phyloP scores from a whole-genome alignment of 352 stramenopile species.

The Phytopythium chamaehyphon region DNA sequence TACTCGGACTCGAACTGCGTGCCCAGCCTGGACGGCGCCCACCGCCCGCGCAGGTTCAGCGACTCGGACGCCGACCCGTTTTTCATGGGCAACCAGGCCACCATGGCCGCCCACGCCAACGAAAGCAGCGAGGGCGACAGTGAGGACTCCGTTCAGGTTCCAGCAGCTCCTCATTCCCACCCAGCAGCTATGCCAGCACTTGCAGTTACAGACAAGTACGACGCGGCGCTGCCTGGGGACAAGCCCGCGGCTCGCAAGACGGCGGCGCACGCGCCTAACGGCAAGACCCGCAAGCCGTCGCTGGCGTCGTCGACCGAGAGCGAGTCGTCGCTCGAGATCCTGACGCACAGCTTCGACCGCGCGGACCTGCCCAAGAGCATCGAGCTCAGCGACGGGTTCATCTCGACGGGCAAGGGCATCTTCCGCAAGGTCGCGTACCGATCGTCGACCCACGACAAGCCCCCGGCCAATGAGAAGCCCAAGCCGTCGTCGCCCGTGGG shows the following conservation, averaged over 20 bases:
- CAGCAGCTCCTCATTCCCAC: conserved; percentile 13
- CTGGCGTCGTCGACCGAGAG: conserved; percentile 41
- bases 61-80: conserved; percentile 77
- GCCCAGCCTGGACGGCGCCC: conserved; percentile 24
- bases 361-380: conserved; percentile 47
- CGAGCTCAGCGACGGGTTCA: conserved; percentile 75
- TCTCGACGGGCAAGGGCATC: conserved; percentile 85
- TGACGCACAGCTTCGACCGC: conserved; percentile 41
- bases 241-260: conserved; percentile 1
- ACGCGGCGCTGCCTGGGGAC: conserved; percentile 8
- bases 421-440: conserved; percentile 80
- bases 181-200: conserved; percentile 13
- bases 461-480: conserved; percentile 21
- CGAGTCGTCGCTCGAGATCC: conserved; percentile 36
- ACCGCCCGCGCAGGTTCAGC: conserved; percentile 69
- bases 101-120: conserved; percentile 20
- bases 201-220: conserved; percentile 33
- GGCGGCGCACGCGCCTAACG: conserved; percentile 7
- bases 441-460: conserved; percentile 32
- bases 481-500: conserved; percentile 30
- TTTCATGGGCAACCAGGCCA: conserved; percentile 37
- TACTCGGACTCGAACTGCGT: conserved; percentile 66
- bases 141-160: conserved; percentile 18
- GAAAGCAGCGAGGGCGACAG: conserved; percentile 25
- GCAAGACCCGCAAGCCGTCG: conserved; percentile 51